A percentile compares a stretch with the other conserved stretches of the same genome.
phyloP scores from a whole-genome alignment of 345 rosid genomes.

The Eucalyptus cladocalyx region DNA sequence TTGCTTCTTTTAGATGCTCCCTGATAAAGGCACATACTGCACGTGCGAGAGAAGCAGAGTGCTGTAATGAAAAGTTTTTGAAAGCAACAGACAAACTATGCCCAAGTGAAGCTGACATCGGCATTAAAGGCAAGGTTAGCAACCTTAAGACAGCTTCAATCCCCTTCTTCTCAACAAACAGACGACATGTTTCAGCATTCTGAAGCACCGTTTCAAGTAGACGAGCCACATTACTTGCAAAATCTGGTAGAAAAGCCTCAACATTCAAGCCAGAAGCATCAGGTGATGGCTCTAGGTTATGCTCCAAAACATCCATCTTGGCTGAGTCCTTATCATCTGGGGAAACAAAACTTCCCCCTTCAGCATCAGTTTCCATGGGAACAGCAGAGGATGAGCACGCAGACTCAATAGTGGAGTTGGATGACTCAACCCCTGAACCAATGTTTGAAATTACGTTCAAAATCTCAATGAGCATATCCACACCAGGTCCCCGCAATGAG shows the following conservation, averaged over 20 bases:
- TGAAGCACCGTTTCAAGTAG: constrained; percentile 94
- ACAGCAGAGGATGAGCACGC: constrained; percentile 29
- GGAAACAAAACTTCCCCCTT: constrained; percentile 26
- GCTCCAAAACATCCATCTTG: constrained; percentile 40
- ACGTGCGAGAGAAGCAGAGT: constrained; percentile 71
- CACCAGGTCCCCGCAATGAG: constrained; percentile 75
- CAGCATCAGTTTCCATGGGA: constrained; percentile 91
- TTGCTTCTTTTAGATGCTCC: constrained; percentile 58
- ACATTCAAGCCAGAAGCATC: constrained; percentile 34
- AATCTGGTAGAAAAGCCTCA: constrained; percentile 78
- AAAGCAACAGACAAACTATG: constrained; percentile 79
- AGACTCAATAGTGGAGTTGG: constrained; percentile 28
- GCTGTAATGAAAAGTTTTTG: constrained; percentile 90
- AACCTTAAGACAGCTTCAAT: constrained; percentile 74
- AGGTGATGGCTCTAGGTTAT: constrained; percentile 34
- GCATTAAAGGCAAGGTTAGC: constrained; percentile 73
- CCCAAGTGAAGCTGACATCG: constrained; percentile 66
- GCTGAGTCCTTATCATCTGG: constrained; percentile 25
- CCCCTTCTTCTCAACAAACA: constrained; percentile 93
- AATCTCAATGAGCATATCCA: constrained; percentile 88
- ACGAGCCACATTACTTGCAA: constrained; percentile 67
- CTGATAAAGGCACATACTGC: constrained; percentile 73
- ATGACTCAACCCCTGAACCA: constrained; percentile 58
- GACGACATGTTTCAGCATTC: constrained; percentile 86
- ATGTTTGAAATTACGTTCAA: constrained; percentile 40